Conservation (phyloP, 2,329 filamentous ascomycete species). For the Ophiosphaerella korrae region DNA sequence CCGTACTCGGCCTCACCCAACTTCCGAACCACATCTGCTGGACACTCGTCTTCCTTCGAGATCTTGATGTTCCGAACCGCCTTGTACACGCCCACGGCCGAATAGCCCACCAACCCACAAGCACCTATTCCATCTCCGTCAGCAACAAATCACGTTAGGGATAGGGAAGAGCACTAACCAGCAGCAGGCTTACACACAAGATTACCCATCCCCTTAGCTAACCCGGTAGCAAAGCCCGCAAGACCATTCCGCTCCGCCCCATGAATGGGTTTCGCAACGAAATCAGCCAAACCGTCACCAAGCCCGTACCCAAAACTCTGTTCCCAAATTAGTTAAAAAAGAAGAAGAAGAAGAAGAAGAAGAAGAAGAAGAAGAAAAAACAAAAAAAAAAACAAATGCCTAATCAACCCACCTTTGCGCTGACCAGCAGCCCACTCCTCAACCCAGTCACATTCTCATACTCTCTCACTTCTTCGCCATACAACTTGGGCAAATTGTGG, state of each 20-base stretch:
- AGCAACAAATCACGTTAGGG: neutral
- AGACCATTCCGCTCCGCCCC: conserved; percentile 67
- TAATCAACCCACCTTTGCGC: conserved; percentile 62
- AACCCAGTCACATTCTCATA: conserved; percentile 76
- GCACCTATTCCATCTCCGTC: conserved; percentile 48
- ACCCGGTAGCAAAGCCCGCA: conserved; percentile 72
- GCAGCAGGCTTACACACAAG: conserved; percentile 67
- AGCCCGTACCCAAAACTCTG: conserved; percentile 74
- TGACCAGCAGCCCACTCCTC: conserved; percentile 72
- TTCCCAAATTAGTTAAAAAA: neutral
- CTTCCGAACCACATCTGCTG: conserved; percentile 11
- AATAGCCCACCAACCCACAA: conserved; percentile 64
- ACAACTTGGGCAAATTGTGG: conserved; percentile 81
- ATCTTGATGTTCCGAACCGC: conserved; percentile 49
- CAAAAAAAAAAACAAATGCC: neutral
- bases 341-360: neutral
- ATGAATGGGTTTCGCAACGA: conserved; percentile 75
- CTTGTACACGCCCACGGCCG: conserved; percentile 65
- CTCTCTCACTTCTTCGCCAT: conserved; percentile 79
- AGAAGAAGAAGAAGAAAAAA: neutral
- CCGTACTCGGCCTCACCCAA: conserved; percentile 24
- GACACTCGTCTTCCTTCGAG: conserved; percentile 12
- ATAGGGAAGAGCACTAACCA: conserved; percentile 52
- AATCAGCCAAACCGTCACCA: conserved; percentile 76
- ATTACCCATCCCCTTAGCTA: conserved; percentile 76